Conservation (phyloP, 495 filamentous ascomycete species). For the Pyrenula massariospora region DNA sequence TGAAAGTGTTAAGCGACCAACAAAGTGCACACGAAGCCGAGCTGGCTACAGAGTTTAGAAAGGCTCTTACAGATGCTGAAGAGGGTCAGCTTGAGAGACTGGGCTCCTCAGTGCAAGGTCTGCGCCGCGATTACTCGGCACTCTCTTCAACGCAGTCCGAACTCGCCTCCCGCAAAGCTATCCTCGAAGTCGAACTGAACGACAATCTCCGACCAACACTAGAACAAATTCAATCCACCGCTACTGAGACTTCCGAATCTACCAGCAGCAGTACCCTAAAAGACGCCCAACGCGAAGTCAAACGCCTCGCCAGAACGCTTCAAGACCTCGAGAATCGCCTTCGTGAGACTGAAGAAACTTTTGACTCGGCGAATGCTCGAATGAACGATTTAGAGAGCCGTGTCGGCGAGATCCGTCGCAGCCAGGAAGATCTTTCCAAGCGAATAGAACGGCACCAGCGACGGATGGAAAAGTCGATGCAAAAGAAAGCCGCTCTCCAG, state of each 20-base stretch:
- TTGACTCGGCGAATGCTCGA: slow-evolving; percentile 49
- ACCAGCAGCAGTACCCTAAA: slow-evolving; percentile 56
- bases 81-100: slow-evolving; percentile 69
- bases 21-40: slow-evolving; percentile 65
- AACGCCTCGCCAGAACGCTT: slow-evolving; percentile 53
- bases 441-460: slow-evolving; percentile 83
- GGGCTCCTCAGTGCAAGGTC: slow-evolving; percentile 51
- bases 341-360: slow-evolving; percentile 55
- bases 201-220: slow-evolving; percentile 76
- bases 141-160: slow-evolving; percentile 63
- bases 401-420: slow-evolving; percentile 52
- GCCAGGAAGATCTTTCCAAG: slow-evolving; percentile 63
- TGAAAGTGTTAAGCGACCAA: slow-evolving; percentile 65
- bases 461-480: slow-evolving; percentile 80
- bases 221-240: slow-evolving; percentile 74
- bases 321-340: slow-evolving; percentile 55
- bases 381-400: slow-evolving; percentile 50
- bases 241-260: slow-evolving; percentile 53
- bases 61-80: slow-evolving; percentile 70
- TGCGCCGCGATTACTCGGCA: slow-evolving; percentile 63
- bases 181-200: slow-evolving; percentile 72
- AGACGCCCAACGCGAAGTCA: slow-evolving; percentile 71
- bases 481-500: slow-evolving; percentile 67
- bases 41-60: slow-evolving; percentile 79
- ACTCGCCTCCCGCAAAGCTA: slow-evolving; percentile 65